Base-by-base conservation (phyloP, 2,329 filamentous ascomycete genomes). In the Emydomyces testavorans region DNA sequence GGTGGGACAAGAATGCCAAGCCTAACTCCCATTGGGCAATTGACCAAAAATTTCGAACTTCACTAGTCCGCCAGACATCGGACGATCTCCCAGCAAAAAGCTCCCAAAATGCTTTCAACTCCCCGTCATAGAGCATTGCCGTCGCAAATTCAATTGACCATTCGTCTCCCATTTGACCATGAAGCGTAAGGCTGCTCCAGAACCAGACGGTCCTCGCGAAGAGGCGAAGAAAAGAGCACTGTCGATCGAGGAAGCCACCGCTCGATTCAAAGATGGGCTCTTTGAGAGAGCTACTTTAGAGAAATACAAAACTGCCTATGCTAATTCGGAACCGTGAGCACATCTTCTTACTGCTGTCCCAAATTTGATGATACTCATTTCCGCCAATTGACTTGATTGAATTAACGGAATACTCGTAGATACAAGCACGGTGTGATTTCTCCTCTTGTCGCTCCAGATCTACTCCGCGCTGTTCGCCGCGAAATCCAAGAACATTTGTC, bases 341-440 rank as follows among this genome's bases (percentile, higher is more conserved):
- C 39, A 35, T 35, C 15, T 36, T 38, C 29, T 32, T 7, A 35
- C 29, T 23, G 6, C 8, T 18, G 7, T 29, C 28, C 11, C 6
- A 6, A 26, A 23, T 2, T 11, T 26, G 11, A 10, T 18, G 20
- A n/a, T 40, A 3, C 23, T 15, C 10, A 31, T 8, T 35, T 6
- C 15, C 21, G 24, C 24, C 7, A 28, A 29, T 7, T 47, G 11
- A n/a, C 24, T 4, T 32, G 13, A 6, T 36, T 16, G 24, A 42
- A 34, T 23, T 28, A 11, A 16, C 28, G 18, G n/a, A 11, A 2
- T 11, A 8, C 7, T 45, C 32, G 1, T 52, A 79, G 76, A 4
- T 98, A 98, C 73, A 88, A 90, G 64, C 90, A 98, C 65, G 84
- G 84, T 57, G 90, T 98, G 44, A 94, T 98, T 61, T 75, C 80